phyloP scores from a whole-genome alignment of 2,329 filamentous ascomycete species.

The Pestalotiopsis sp. region DNA sequence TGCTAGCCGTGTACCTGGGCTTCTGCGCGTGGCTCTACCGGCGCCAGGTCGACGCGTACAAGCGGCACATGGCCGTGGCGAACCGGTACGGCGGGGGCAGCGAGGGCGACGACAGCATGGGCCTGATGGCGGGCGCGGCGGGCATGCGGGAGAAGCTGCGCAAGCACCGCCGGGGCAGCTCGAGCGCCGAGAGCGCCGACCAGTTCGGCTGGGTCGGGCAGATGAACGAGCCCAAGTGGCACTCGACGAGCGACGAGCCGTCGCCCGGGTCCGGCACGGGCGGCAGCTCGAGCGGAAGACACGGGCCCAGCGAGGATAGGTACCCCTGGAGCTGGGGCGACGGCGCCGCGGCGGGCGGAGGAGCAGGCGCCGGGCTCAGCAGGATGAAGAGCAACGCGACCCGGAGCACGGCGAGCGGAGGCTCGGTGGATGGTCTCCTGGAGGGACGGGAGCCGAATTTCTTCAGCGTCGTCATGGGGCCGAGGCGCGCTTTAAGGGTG shows the following conservation, averaged over 20 bases:
- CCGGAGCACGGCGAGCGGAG: constrained; percentile 36
- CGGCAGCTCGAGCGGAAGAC: constrained; percentile 5
- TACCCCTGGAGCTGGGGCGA: constrained; percentile 26
- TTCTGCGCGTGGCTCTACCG: constrained; percentile 77
- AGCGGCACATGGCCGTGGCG: constrained; percentile 67
- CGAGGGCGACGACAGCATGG: constrained; percentile 34
- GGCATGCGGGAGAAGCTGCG: constrained; percentile 29
- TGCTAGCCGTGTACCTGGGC: constrained; percentile 66
- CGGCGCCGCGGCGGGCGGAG: constrained; percentile 19
- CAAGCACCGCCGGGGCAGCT: constrained; percentile 18
- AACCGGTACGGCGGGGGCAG: constrained; percentile 55
- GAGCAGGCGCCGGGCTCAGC: constrained; percentile 20
- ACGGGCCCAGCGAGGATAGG: constrained; percentile 30
- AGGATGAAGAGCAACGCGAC: constrained; percentile 35
- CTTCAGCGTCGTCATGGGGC: constrained; percentile 70
- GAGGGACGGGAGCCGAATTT: constrained; percentile 68
- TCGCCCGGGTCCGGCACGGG: constrained; percentile 21
- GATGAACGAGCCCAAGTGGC: constrained; percentile 24
- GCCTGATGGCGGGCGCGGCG: not conserved
- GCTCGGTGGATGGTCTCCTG: constrained; percentile 38
- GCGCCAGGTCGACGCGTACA: constrained; percentile 70
- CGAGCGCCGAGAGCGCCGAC: constrained; percentile 15
- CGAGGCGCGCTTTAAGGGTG: constrained; percentile 68
- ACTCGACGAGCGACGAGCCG: constrained; percentile 22
- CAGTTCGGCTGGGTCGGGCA: constrained; percentile 33